Conservation (phyloP, 1,284 basidiomycete genomes). For the Ustilago cynodontis region DNA sequence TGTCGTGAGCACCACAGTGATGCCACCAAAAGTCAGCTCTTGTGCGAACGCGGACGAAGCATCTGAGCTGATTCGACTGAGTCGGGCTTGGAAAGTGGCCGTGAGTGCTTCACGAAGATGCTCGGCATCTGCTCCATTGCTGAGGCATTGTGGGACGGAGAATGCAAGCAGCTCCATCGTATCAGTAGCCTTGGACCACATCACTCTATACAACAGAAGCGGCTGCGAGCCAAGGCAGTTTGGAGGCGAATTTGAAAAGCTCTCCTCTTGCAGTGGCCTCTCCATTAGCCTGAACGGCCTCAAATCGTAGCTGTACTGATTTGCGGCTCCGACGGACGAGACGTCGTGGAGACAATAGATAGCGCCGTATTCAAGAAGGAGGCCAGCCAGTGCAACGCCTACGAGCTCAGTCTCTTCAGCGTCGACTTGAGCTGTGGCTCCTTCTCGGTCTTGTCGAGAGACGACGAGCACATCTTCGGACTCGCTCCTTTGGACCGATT, state of each 20-base stretch:
- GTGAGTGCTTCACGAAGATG: neutral
- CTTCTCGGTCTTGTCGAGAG: neutral
- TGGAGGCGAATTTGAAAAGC: slow-evolving; percentile 16
- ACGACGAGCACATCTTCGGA: slow-evolving; percentile 11
- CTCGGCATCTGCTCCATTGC: neutral
- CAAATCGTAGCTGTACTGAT: slow-evolving; percentile 7
- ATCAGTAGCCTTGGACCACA: slow-evolving; percentile 1
- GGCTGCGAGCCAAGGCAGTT: slow-evolving; percentile 32
- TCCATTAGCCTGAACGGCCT: neutral
- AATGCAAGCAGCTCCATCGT: slow-evolving; percentile 24
- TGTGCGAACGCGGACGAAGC: neutral
- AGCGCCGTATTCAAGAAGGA: slow-evolving; percentile 32
- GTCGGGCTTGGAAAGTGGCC: slow-evolving; percentile 11
- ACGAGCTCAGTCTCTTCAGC: slow-evolving; percentile 15
- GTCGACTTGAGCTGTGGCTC: neutral
- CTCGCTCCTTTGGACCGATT: neutral
- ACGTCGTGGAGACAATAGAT: slow-evolving; percentile 29
- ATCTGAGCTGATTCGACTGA: neutral
- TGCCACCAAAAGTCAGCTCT: slow-evolving; percentile 1
- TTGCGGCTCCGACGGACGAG: neutral
- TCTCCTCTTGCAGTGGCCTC: neutral
- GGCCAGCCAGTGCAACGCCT: slow-evolving; percentile 30
- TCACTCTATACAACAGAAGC: slow-evolving; percentile 13
- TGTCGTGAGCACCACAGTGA: neutral
- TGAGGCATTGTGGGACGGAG: slow-evolving; percentile 22